These are phyloP conservation scores for Crithidia expoeki DNA, from an alignment of 208 protist genomes.

Conservation along the genomic window DNA sequence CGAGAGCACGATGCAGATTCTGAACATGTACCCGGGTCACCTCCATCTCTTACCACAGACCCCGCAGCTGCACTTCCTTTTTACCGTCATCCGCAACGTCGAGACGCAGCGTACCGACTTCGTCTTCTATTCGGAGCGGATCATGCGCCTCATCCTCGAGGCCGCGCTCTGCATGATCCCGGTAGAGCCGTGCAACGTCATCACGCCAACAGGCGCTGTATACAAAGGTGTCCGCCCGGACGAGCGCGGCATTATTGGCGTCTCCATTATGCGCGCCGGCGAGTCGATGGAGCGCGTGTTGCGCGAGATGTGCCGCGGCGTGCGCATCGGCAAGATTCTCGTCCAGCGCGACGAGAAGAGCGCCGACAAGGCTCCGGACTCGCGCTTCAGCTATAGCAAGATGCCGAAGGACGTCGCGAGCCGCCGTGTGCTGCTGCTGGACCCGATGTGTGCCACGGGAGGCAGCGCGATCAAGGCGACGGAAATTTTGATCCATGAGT, in stretches of 20 bases:
- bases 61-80: slow-evolving; percentile 91
- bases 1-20: slow-evolving; percentile 58
- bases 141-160: slow-evolving; percentile 96
- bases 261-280: slow-evolving; percentile 97
- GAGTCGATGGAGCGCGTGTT: slow-evolving; percentile 96
- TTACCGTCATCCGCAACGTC: slow-evolving; percentile 95
- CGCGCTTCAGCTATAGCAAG: slow-evolving; percentile 95
- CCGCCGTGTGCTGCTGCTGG: slow-evolving; percentile 94
- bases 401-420: slow-evolving; percentile 93
- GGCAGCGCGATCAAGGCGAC: slow-evolving; percentile 84
- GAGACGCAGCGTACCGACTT: slow-evolving; percentile 94
- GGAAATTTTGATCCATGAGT: slow-evolving; percentile 79
- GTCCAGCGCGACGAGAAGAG: slow-evolving; percentile 97
- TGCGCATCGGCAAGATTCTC: slow-evolving; percentile 98
- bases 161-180: slow-evolving; percentile 88
- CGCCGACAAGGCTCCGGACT: slow-evolving; percentile 86
- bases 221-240: slow-evolving; percentile 84
- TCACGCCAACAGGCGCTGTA: slow-evolving; percentile 90
- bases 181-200: slow-evolving; percentile 80
- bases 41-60: slow-evolving; percentile 84
- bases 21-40: slow-evolving; percentile 65
- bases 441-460: slow-evolving; percentile 97
- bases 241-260: slow-evolving; percentile 92
- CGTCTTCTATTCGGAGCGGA: slow-evolving; percentile 96
- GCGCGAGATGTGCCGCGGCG: slow-evolving; percentile 92